Evolutionary conservation across 2,329 filamentous ascomycete genomes (phyloP).

Genomic region (Leptographium radiaticola): DNA sequence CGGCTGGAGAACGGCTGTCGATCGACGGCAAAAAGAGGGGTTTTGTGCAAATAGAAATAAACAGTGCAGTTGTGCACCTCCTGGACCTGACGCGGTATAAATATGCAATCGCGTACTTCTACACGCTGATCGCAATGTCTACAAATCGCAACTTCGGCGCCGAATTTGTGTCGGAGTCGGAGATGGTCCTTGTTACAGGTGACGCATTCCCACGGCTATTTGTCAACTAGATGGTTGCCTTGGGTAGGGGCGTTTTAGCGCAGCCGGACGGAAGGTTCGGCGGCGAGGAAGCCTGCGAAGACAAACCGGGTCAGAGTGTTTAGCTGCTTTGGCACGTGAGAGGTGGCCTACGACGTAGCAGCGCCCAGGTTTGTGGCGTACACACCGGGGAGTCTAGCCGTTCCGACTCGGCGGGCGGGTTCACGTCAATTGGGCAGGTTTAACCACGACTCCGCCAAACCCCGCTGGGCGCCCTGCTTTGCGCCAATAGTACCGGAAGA

Average conservation of each 20-base stretch:
- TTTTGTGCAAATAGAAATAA: no score
- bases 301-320: conserved; percentile 3
- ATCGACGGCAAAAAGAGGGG: no score
- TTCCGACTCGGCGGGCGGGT: neutral
- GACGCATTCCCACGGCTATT: neutral
- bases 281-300: conserved; percentile 6
- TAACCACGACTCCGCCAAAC: neutral
- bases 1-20: no score
- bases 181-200: neutral
- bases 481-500: neutral
- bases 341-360: neutral
- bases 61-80: no score
- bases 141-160: neutral
- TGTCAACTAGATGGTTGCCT: neutral
- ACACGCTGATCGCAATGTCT: neutral
- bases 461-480: neutral
- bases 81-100: no score
- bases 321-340: conserved; percentile 2
- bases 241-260: neutral
- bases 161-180: neutral
- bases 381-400: no score
- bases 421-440: neutral
- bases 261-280: conserved; percentile 7
- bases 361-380: neutral
- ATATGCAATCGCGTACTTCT: neutral